Evolutionary conservation across 2,329 filamentous ascomycete species (phyloP), one percentile per base, ranked within the genome.

Genomic region (Fusarium bulbicola): DNA sequence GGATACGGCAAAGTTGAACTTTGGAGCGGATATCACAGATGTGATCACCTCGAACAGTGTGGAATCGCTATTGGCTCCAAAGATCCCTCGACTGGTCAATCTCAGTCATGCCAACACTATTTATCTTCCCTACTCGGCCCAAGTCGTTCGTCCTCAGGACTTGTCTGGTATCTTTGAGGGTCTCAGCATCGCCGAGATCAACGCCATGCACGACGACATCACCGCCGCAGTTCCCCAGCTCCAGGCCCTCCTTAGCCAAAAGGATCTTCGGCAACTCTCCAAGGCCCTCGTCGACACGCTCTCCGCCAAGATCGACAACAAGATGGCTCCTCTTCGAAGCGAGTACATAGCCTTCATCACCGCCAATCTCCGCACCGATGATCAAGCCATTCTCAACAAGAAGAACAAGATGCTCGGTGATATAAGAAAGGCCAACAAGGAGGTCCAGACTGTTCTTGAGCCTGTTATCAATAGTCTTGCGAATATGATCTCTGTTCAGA

Each of bases 401-500:
- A 69, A 69, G 59, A 69, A 26, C 12, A 69, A 15, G 7, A 69
- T 69, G 50, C 30, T 69, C 0, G 59, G 65, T 0, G 39, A 58
- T 1, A 5, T 69, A 2, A 9, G 66, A 15, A 69, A 65, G 52
- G 8, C 9, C 0, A 36, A 36, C 2, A 69, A 69, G 52, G 45
- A 59, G 6, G 45, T 53, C 0, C 65, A 69, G 9, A 50, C 1
- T 14, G 32, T 36, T 1, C 46, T 69, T 8, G 52, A 64, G 5
- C 58, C 66, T 8, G 59, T 69, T 0, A 69, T 69, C 0, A 46
- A 66, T 12, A 69, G 50, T 6, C 26, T 69, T 0, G 30, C 59
- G 13, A 69, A 65, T 7, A 69, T 69, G 66, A 52, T 69, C 40
- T 69, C 66, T 18, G 68, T 67, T 12, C 66, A 69, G 34, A 69